Evolutionary conservation across 2,329 filamentous ascomycete genomes (phyloP), one percentile per base, ranked within the genome.

Genomic region (Sporothrix brunneoviolacea): DNA sequence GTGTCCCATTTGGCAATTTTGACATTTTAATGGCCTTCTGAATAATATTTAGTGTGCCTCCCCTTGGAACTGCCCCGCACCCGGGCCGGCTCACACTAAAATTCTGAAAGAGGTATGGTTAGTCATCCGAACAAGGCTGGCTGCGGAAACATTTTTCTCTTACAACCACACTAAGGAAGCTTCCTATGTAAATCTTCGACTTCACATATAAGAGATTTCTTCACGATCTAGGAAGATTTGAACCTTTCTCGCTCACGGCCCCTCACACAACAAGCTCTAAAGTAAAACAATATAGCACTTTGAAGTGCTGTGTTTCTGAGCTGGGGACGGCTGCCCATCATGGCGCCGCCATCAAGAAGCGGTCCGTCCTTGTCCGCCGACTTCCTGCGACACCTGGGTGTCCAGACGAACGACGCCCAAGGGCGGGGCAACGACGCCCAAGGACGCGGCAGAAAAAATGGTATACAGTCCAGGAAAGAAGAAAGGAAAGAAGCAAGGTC

Each of bases 401-500:
- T 70, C 49, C 60, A 63, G 42, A 55, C 61, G 3, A 52, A 54
- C 6, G 37, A 44, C 7, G 33, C 41, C 8, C 50, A 48, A 51
- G 48, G 51, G 19, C 27, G n/a, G n/a, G n/a, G n/a, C n/a, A 52
- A 54, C 6, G 37, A 44, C 7, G 33, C 41, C 8, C 50, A 48
- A 51, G 48, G 51, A 19, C 27, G 44, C 15, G 40, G 40, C 2
- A 27, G 30, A 15, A 19, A 16, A 32, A 51, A 16, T 8, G 18
- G 39, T 4, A 33, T 50, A 2, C 48, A 57, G 40, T 18, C 49
- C 21, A 24, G 44, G 33, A 44, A 60, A 50, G 50, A 58, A 50
- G 59, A 61, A 52, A 77, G 86, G 50, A 88, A 83, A 62, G 76
- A 76, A 15, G 80, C 86, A 58, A 75, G 86, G 49, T 68, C 72